Evolutionary conservation across 2,329 filamentous ascomycete genomes (phyloP).

Genomic region (Penicillium hesseltinei): DNA sequence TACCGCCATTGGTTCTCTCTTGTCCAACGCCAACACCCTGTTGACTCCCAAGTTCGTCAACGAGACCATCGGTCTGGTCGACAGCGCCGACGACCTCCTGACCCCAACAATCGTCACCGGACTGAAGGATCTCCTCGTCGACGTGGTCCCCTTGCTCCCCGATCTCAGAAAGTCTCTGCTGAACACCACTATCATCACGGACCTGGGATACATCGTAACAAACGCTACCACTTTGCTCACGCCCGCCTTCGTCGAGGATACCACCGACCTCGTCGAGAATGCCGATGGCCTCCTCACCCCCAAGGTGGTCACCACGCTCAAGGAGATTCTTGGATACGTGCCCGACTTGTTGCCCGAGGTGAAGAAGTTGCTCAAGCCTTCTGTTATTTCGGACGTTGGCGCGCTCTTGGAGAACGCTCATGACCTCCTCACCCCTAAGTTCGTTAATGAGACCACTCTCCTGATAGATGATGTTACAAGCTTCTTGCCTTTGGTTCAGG

Average conservation of each 20-base stretch:
- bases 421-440: slow-evolving; percentile 25
- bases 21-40: slow-evolving; percentile 23
- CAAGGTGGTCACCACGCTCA: slow-evolving; percentile 27
- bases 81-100: slow-evolving; percentile 20
- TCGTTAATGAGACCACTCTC: slow-evolving; percentile 27
- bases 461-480: slow-evolving; percentile 22
- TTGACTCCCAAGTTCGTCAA: slow-evolving; percentile 24
- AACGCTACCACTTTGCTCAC: slow-evolving; percentile 33
- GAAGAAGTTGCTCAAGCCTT: slow-evolving; percentile 24
- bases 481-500: slow-evolving; percentile 21
- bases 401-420: slow-evolving; percentile 29
- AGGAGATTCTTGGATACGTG: slow-evolving; percentile 25
- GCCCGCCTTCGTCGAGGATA: slow-evolving; percentile 32
- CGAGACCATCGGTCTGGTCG: slow-evolving; percentile 19
- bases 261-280: slow-evolving; percentile 27
- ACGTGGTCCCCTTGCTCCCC: slow-evolving; percentile 21
- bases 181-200: slow-evolving; percentile 27
- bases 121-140: slow-evolving; percentile 22
- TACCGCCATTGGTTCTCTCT: slow-evolving; percentile 10
- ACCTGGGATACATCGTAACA: slow-evolving; percentile 30
- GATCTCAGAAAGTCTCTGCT: slow-evolving; percentile 24
- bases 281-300: slow-evolving; percentile 31
- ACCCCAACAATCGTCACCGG: slow-evolving; percentile 20
- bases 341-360: slow-evolving; percentile 32
- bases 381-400: slow-evolving; percentile 26